phyloP scores from a whole-genome alignment of 139 green algal species.

The Coelastrella sp. region DNA sequence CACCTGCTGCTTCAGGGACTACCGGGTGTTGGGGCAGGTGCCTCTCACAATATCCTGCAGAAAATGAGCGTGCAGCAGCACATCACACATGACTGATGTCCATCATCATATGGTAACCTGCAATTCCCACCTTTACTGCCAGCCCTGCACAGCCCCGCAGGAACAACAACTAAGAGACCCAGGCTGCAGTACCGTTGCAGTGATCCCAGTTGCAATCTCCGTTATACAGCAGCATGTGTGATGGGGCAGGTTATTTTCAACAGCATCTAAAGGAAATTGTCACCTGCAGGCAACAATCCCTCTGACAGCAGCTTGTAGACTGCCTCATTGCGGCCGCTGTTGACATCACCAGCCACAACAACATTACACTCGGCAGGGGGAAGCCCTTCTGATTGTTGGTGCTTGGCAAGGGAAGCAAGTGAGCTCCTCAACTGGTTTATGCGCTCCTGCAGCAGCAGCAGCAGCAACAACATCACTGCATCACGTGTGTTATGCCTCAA shows the following conservation, averaged over 20 bases:
- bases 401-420: neutral
- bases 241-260: too few relatives aligned
- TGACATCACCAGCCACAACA: conserved; percentile 19
- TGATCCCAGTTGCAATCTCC: too few relatives aligned
- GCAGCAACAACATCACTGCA: too few relatives aligned
- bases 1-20: neutral
- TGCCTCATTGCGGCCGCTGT: conserved; percentile 9
- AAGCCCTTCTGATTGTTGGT: neutral
- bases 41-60: neutral
- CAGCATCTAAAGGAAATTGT: neutral
- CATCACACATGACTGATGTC: neutral
- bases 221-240: too few relatives aligned
- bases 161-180: too few relatives aligned
- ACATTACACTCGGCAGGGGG: conserved; percentile 13
- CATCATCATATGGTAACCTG: too few relatives aligned
- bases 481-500: too few relatives aligned
- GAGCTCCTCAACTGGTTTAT: conserved; percentile 8
- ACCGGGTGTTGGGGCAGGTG: neutral
- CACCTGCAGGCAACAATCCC: neutral
- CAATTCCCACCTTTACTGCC: too few relatives aligned
- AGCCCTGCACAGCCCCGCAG: too few relatives aligned
- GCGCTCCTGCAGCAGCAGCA: neutral
- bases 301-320: neutral
- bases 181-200: too few relatives aligned
- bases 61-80: neutral